Conservation (phyloP, 129 eudicot species). For the Arctium minus region DNA sequence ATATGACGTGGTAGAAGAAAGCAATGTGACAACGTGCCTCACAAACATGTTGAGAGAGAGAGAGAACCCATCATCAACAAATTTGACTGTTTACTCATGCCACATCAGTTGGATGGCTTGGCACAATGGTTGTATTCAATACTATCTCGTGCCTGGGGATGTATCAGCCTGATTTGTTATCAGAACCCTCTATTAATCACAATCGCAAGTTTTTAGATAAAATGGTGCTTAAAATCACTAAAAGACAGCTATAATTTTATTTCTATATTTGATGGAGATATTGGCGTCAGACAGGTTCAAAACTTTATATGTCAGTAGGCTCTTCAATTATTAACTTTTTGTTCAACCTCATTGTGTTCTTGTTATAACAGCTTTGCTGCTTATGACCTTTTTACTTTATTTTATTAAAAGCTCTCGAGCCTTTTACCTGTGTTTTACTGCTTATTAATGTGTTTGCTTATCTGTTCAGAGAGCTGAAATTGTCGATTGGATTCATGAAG, state of each 20-base stretch:
- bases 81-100: neutral
- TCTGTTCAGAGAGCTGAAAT: conserved; percentile 65
- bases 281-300: neutral
- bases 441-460: conserved; percentile 10
- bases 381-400: neutral
- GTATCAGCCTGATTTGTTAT: neutral
- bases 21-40: too few species aligned
- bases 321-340: neutral
- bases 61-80: neutral
- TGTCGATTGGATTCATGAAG: conserved; percentile 77
- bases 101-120: neutral
- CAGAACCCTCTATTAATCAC: neutral
- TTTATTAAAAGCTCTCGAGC: neutral
- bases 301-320: neutral
- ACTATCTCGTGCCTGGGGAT: neutral
- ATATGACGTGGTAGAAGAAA: too few species aligned
- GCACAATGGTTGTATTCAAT: neutral
- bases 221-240: neutral
- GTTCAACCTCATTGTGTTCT: neutral
- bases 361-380: conserved; percentile 4
- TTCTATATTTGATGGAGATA: neutral
- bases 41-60: neutral
- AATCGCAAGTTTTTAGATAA: neutral
- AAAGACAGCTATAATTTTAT: neutral
- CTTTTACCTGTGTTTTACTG: neutral